Evolutionary conservation across 352 stramenopile genomes (phyloP), one percentile per base, ranked within the genome.

Genomic region (Pythium pyrilobum): DNA sequence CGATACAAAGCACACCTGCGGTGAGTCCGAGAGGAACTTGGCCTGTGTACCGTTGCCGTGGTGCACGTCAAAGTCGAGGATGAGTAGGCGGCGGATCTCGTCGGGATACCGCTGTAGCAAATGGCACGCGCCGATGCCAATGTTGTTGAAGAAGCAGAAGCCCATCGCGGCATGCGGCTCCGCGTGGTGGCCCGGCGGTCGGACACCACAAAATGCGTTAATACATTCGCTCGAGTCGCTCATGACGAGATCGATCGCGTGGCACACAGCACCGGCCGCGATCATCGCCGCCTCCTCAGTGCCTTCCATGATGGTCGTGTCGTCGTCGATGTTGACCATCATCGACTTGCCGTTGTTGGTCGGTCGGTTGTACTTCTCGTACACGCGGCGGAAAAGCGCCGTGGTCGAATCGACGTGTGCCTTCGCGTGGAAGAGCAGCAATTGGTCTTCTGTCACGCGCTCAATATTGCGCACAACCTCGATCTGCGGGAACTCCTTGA

Each of bases 11-110:
- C 61, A 62, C 27, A 96, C 83, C 25, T 72, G 59, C 11, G 67
- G 64, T 56, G 92, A 78, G 34, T 88, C 62, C 5, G 75, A 34
- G 24, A 41, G 11, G 37, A 93, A 95, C 49, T 89, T 78, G 53
- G 85, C 66, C 50, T 96, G 83, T 5, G 80, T 92, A 0, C 83
- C 87, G 66, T 96, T 96, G 27, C 87, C 88, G 64, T 96, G 91
- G 64, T 97, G 88, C 12, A 96, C 86, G 61, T 97, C 88, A 77
- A 84, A 96, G 59, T 97, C 88, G 6, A 97, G 46, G 33, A 97
- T 77, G 6, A 91, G 49, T 6, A 96, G 71, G 5, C 64, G 51
- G 37, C 69, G 39, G 45, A 82, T 77, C 21, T 54, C 29, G 23
- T 85, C 62, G 0, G 74, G 66, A 27, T 81, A 72, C 24, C 52